Evolutionary conservation across 768 basidiomycete genomes (phyloP).

Genomic region (Rhizopogon sp.): DNA sequence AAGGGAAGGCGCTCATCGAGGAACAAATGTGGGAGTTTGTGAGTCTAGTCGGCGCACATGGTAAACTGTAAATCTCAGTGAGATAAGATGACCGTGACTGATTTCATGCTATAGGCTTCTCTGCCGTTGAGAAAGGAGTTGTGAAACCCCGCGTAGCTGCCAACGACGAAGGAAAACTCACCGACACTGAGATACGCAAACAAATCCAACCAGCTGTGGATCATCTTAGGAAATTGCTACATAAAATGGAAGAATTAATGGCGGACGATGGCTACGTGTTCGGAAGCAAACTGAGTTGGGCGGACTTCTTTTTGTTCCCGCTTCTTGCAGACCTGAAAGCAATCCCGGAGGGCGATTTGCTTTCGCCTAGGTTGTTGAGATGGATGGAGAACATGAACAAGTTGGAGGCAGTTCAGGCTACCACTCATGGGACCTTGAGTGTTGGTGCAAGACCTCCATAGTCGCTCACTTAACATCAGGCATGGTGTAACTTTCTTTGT

Average conservation of each 20-base stretch:
- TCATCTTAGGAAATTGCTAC: slow-evolving; percentile 12
- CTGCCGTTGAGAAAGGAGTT: slow-evolving; percentile 23
- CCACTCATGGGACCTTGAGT: slow-evolving; percentile 20
- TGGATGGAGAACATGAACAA: slow-evolving; percentile 24
- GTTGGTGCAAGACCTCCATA: slow-evolving; percentile 21
- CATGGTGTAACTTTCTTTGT: not conserved
- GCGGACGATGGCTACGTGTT: slow-evolving; percentile 24
- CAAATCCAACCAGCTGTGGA: slow-evolving; percentile 15
- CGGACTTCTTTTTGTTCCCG: slow-evolving; percentile 29
- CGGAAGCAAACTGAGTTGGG: slow-evolving; percentile 23
- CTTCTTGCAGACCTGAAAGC: slow-evolving; percentile 25
- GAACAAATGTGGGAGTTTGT: slow-evolving; percentile 32
- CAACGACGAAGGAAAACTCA: slow-evolving; percentile 16
- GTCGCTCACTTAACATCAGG: not conserved
- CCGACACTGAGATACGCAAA: slow-evolving; percentile 17
- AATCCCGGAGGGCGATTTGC: slow-evolving; percentile 19
- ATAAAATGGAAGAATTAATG: slow-evolving; percentile 16
- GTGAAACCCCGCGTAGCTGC: slow-evolving; percentile 27
- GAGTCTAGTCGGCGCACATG: slow-evolving; percentile 17
- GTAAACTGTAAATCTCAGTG: slow-evolving; percentile 5
- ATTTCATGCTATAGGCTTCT: slow-evolving; percentile 17
- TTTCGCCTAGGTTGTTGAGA: slow-evolving; percentile 14
- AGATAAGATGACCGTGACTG: not conserved
- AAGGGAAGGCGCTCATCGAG: slow-evolving; percentile 14
- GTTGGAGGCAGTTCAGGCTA: slow-evolving; percentile 20